Conservation (phyloP, 2,329 filamentous ascomycete species). For the Gnomoniopsis smithogilvyi region DNA sequence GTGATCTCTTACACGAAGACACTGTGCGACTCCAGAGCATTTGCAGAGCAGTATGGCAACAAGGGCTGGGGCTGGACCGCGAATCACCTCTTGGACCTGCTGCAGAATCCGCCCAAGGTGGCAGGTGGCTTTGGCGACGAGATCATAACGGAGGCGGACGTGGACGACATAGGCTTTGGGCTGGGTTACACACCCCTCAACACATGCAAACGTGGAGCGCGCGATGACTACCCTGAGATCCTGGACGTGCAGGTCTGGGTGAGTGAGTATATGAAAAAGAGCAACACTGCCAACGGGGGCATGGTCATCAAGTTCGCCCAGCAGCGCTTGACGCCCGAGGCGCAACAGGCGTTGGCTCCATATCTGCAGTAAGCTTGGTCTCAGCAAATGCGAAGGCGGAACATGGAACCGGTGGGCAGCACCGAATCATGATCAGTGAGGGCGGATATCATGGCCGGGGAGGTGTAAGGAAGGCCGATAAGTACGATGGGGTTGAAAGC, state of each 20-base stretch:
- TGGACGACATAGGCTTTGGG: constrained; percentile 93
- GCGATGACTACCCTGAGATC: constrained; percentile 85
- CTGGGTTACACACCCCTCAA: constrained; percentile 92
- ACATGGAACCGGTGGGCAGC: too few relatives aligned
- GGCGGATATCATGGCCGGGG: too few relatives aligned
- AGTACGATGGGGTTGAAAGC: too few relatives aligned
- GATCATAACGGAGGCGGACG: constrained; percentile 79
- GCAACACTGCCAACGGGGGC: constrained; percentile 70
- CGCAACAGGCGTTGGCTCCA: constrained; percentile 48
- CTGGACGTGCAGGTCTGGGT: constrained; percentile 84
- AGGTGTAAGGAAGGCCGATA: too few relatives aligned
- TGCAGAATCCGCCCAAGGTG: constrained; percentile 80
- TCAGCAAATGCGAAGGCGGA: not conserved
- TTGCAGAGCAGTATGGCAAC: constrained; percentile 69
- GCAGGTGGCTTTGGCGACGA: constrained; percentile 66
- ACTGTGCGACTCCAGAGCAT: constrained; percentile 78
- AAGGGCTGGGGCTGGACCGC: constrained; percentile 93
- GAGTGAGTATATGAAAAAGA: constrained; percentile 69
- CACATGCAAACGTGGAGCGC: constrained; percentile 72
- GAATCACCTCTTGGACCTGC: constrained; percentile 80
- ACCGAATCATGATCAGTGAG: too few relatives aligned
- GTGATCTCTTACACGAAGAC: constrained; percentile 94
- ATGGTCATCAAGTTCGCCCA: constrained; percentile 68
- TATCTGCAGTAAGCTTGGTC: constrained; percentile 41
- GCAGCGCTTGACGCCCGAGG: constrained; percentile 65